Conservation (phyloP, 257 asterid species). For the Mentha longifolia region DNA sequence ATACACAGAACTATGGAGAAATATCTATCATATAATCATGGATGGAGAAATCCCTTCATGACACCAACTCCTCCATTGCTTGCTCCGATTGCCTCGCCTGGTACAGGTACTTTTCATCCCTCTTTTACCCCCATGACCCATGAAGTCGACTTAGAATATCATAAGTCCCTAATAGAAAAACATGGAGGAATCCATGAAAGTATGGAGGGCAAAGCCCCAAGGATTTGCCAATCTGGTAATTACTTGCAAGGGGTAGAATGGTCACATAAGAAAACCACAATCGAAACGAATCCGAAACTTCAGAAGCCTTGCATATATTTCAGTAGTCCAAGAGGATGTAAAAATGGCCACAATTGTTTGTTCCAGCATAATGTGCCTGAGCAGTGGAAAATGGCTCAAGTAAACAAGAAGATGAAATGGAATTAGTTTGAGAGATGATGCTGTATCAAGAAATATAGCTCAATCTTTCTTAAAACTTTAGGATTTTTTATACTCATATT, state of each 20-base stretch:
- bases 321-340: constrained; percentile 40
- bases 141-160: constrained; percentile 36
- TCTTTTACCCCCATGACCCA: constrained; percentile 8
- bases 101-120: constrained; percentile 17
- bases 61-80: constrained; percentile 6
- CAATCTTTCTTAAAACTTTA: neutral
- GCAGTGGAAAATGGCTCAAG: constrained; percentile 29
- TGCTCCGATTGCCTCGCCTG: constrained; percentile 8
- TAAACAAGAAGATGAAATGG: constrained; percentile 32
- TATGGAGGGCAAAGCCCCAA: constrained; percentile 22
- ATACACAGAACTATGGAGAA: constrained; percentile 15
- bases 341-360: constrained; percentile 41
- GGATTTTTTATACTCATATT: no score
- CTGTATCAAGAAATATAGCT: neutral
- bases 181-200: constrained; percentile 39
- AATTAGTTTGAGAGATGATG: neutral
- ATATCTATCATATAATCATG: constrained; percentile 21
- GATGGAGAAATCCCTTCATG: neutral
- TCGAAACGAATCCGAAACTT: constrained; percentile 4
- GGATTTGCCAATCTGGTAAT: constrained; percentile 22
- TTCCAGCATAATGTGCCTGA: constrained; percentile 38
- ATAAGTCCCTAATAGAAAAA: constrained; percentile 38
- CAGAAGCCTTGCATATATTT: constrained; percentile 38
- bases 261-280: constrained; percentile 17
- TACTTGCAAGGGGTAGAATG: constrained; percentile 32